Conservation (phyloP, 163 green algal genomes). For the Volvox carteri region DNA sequence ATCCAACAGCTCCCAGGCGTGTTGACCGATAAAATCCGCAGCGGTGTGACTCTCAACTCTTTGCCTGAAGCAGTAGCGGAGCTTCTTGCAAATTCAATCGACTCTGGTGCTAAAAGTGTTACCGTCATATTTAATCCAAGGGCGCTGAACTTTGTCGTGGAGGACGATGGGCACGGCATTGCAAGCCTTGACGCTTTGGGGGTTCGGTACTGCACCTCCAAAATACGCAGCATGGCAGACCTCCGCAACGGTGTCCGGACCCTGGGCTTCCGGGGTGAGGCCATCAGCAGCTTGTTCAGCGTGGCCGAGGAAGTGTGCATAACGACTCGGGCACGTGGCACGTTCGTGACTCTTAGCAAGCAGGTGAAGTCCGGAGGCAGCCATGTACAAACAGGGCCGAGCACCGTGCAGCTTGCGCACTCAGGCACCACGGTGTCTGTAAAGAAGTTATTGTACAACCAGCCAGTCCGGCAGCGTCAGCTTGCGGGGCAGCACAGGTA, state of each 20-base stretch:
- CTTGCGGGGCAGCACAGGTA: conserved; percentile 23
- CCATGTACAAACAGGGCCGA: background rate
- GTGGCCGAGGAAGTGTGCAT: conserved; percentile 24
- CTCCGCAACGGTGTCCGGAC: conserved; percentile 6
- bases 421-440: conserved; percentile 14
- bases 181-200: conserved; percentile 38
- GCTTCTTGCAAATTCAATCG: conserved; percentile 50
- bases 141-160: conserved; percentile 31
- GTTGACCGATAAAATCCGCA: background rate
- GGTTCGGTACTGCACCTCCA: conserved; percentile 41
- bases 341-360: conserved; percentile 53
- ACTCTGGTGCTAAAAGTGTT: conserved; percentile 10
- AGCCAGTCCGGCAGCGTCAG: conserved; percentile 39
- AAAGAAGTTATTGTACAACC: conserved; percentile 33
- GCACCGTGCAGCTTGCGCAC: conserved; percentile 15
- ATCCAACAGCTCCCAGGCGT: background rate
- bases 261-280: conserved; percentile 55
- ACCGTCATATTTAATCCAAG: background rate
- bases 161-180: conserved; percentile 56
- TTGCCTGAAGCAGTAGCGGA: conserved; percentile 48
- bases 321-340: conserved; percentile 17
- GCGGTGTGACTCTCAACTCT: background rate
- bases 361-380: background rate
- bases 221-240: conserved; percentile 27
- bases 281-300: conserved; percentile 13